Conservation (phyloP, 2,329 filamentous ascomycete genomes). For the Graphilbum ipis-grandicollis region DNA sequence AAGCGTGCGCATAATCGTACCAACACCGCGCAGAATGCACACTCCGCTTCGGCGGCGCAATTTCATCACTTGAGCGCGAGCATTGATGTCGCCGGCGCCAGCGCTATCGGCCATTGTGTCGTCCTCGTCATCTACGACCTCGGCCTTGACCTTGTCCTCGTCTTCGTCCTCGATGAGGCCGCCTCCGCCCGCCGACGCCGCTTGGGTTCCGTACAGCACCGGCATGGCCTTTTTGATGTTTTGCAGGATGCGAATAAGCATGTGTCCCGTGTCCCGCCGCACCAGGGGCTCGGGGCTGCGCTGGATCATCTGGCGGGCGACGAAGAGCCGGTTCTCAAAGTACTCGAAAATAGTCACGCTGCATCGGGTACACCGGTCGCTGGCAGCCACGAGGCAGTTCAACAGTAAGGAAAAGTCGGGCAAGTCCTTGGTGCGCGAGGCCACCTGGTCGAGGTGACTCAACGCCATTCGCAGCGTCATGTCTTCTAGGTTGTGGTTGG, state of each 20-base stretch:
- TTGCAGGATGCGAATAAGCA: conserved; percentile 34
- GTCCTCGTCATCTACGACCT: conserved; percentile 10
- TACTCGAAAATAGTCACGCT: conserved; percentile 44
- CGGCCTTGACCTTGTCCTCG: conserved; percentile 13
- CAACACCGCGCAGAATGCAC: conserved; percentile 18
- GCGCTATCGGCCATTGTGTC: conserved; percentile 8
- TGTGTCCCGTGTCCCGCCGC: conserved; percentile 31
- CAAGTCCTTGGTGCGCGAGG: conserved; percentile 52
- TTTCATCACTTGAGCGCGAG: conserved; percentile 1
- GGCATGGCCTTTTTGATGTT: conserved; percentile 32
- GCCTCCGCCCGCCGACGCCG: conserved; percentile 8
- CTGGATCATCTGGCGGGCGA: conserved; percentile 48
- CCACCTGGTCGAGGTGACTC: conserved; percentile 58
- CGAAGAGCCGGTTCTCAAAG: conserved; percentile 34
- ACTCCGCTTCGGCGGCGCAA: neutral
- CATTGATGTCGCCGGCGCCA: neutral
- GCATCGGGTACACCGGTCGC: conserved; percentile 33
- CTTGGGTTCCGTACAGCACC: conserved; percentile 23
- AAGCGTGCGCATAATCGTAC: conserved; percentile 34
- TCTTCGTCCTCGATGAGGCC: conserved; percentile 13
- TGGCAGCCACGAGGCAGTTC: conserved; percentile 25
- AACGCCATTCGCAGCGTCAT: conserved; percentile 37
- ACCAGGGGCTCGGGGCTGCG: conserved; percentile 38
- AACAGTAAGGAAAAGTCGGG: conserved; percentile 39
- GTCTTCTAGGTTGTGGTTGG: conserved; percentile 25